Evolutionary conservation across 2,329 filamentous ascomycete genomes (phyloP).

Genomic region (Tolypocladium capitatum): DNA sequence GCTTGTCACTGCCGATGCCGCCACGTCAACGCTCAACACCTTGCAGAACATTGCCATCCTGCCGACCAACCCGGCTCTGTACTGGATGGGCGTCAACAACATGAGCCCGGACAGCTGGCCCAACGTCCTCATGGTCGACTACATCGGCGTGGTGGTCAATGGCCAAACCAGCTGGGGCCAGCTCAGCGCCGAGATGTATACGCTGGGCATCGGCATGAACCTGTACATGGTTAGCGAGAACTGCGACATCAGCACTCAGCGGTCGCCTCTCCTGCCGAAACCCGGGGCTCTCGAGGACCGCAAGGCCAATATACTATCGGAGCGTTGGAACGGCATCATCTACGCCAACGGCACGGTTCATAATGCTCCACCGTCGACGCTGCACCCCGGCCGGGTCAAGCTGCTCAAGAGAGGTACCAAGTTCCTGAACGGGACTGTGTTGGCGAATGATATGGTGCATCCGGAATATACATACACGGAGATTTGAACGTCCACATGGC

Average conservation of each 20-base stretch:
- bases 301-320: background rate
- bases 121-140: constrained; percentile 18
- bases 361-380: constrained; percentile 6
- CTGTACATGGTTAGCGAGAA: constrained; percentile 21
- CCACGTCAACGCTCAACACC: constrained; percentile 4
- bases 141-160: constrained; percentile 16
- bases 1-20: constrained; percentile 14
- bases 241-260: constrained; percentile 10
- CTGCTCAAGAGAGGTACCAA: background rate
- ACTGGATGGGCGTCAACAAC: constrained; percentile 17
- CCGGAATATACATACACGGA: background rate
- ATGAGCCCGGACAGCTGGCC: constrained; percentile 16
- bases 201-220: constrained; percentile 14
- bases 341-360: constrained; percentile 16
- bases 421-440: background rate
- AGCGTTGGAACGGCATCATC: constrained; percentile 16
- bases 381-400: background rate
- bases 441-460: background rate
- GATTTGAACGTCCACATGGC: background rate
- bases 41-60: background rate
- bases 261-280: constrained; percentile 11
- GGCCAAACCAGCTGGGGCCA: constrained; percentile 12
- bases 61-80: constrained; percentile 20
- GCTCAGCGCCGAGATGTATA: constrained; percentile 18
- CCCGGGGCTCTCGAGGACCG: background rate